These are phyloP conservation scores for Parietaria judaica DNA, from an alignment of 306 rosid species.

Conservation along the genomic window DNA sequence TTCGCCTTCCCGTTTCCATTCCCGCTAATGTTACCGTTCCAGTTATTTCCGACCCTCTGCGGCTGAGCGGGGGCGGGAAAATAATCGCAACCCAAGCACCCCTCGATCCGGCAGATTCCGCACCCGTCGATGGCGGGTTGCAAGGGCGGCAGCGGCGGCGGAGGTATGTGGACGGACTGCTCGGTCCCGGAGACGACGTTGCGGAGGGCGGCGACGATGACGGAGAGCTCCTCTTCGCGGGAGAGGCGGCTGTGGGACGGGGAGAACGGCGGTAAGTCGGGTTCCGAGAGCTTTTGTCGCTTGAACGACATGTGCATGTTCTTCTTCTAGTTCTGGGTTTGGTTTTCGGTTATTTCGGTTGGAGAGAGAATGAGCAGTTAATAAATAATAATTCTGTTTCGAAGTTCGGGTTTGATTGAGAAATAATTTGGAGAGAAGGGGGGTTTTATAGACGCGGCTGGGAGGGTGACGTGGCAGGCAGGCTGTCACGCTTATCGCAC, in stretches of 20 bases:
- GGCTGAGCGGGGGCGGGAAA: slow-evolving; percentile 26
- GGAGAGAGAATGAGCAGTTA: neutral
- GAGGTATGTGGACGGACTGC: neutral
- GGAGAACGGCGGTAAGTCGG: neutral
- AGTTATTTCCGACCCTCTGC: slow-evolving; percentile 10
- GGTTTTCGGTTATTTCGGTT: neutral
- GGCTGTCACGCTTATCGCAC: no score
- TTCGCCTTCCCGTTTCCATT: neutral
- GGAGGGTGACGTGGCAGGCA: no score
- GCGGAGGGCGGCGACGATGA: slow-evolving; percentile 66
- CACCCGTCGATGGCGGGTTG: slow-evolving; percentile 33
- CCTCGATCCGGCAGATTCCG: slow-evolving; percentile 37
- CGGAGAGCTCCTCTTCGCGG: slow-evolving; percentile 52
- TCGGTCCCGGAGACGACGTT: slow-evolving; percentile 63
- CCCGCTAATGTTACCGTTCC: neutral
- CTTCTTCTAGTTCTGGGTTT: neutral
- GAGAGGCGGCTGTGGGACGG: slow-evolving; percentile 24
- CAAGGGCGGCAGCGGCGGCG: neutral
- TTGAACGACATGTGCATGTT: slow-evolving; percentile 28
- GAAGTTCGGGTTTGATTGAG: neutral
- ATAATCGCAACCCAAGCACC: slow-evolving; percentile 58
- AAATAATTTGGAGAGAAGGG: neutral
- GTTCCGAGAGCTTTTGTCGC: slow-evolving; percentile 3
- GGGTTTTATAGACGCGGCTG: slow-evolving; percentile 26
- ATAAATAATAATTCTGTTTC: neutral